phyloP scores from a whole-genome alignment of 768 basidiomycete genomes.

The Favolaschia claudopus region DNA sequence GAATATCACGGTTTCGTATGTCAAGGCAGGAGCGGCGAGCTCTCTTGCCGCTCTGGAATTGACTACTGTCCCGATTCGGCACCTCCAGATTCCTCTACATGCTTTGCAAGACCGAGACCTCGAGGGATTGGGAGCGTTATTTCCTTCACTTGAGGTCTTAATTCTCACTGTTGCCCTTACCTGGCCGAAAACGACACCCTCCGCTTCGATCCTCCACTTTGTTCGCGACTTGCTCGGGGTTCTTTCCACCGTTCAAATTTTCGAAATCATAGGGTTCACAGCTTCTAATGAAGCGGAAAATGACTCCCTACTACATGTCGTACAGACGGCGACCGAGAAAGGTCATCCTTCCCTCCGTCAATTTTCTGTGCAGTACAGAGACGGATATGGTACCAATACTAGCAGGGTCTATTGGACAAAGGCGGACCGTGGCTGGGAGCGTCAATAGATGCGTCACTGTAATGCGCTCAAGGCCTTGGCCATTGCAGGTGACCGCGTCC shows the following conservation, averaged over 20 bases:
- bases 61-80: not conserved
- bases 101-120: not conserved
- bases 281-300: not conserved
- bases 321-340: not conserved
- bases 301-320: not conserved
- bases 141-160: not conserved
- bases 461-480: too few relatives aligned
- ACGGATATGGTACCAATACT: too few relatives aligned
- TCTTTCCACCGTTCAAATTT: not conserved
- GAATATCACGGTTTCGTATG: conserved; percentile 1
- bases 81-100: conserved; percentile 10
- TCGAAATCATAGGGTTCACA: not conserved
- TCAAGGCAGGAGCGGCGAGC: not conserved
- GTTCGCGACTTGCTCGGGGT: not conserved
- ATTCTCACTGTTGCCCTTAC: not conserved
- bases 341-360: not conserved
- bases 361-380: not conserved
- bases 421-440: not conserved
- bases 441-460: too few relatives aligned
- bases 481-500: too few relatives aligned
- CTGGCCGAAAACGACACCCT: too few relatives aligned
- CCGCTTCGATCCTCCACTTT: not conserved
- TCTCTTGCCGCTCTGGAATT: not conserved
- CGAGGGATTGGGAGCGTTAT: not conserved
- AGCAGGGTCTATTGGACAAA: not conserved